Evolutionary conservation across 345 rosid species (phyloP).

Genomic region (Eucalyptus erythrocorys): DNA sequence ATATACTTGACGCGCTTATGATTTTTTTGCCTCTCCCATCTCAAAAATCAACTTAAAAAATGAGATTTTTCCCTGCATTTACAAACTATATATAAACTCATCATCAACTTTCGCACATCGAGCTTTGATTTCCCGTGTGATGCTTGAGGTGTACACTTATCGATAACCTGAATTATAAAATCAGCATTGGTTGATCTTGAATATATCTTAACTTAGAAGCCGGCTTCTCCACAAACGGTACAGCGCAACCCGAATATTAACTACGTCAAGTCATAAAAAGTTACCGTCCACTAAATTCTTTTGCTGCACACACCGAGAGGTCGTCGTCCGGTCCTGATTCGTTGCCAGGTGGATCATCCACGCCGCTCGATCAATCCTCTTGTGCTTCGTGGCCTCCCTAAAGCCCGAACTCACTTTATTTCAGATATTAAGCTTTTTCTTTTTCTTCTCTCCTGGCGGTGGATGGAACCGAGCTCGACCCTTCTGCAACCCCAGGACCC

Average conservation of each 20-base stretch:
- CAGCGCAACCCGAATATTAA: neutral
- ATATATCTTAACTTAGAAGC: neutral
- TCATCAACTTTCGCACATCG: too few relatives aligned
- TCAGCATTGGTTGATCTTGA: too few relatives aligned
- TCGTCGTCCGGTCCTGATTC: neutral
- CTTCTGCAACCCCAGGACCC: neutral
- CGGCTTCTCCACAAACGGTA: neutral
- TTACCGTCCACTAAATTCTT: neutral
- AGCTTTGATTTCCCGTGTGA: accelerated
- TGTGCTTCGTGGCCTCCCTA: neutral
- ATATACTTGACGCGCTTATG: neutral
- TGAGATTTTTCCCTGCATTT: too few relatives aligned
- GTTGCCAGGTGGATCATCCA: neutral
- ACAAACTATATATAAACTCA: accelerated
- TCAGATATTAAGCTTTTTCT: neutral
- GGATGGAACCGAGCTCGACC: neutral
- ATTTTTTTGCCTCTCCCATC: accelerated
- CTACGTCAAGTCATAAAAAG: neutral
- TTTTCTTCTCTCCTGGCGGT: neutral
- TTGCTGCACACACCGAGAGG: neutral
- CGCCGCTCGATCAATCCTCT: neutral
- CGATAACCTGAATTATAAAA: too few relatives aligned
- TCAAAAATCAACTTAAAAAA: too few relatives aligned
- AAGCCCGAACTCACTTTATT: neutral
- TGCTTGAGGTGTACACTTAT: neutral